Percentiles rank a stretch among this genome's conserved stretches.
Evolutionary conservation across 768 basidiomycete genomes (phyloP).

Genomic region (Termitomyces sp.): DNA sequence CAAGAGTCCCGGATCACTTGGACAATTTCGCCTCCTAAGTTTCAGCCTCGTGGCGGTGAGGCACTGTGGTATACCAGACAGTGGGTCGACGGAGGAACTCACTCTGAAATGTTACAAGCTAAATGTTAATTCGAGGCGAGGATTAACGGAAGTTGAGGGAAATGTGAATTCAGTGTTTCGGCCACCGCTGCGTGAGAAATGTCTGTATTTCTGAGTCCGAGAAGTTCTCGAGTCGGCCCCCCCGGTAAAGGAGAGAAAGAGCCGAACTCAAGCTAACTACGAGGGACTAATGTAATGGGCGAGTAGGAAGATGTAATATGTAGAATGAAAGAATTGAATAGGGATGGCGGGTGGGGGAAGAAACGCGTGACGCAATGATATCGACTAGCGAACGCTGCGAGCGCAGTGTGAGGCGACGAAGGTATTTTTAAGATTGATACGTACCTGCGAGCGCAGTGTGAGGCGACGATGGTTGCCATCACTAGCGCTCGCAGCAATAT

Average conservation of each 20-base stretch:
- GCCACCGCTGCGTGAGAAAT: neutral
- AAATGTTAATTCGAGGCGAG: neutral
- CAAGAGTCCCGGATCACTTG: too few species aligned
- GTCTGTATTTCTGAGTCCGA: neutral
- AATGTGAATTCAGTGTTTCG: neutral
- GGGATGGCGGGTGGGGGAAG: neutral
- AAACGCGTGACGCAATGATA: neutral
- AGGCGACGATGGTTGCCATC: neutral
- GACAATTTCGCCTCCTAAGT: too few species aligned
- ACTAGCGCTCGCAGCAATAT: neutral
- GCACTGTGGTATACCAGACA: too few species aligned
- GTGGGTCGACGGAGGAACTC: too few species aligned
- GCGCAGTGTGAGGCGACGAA: neutral
- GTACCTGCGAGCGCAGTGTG: neutral
- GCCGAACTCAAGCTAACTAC: too few species aligned
- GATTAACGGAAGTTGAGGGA: neutral
- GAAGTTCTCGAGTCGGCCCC: too few species aligned
- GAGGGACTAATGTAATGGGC: too few species aligned
- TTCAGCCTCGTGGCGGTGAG: too few species aligned
- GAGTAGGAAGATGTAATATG: too few species aligned
- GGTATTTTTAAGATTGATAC: neutral
- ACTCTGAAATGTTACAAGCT: too few species aligned
- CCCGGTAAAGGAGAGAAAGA: too few species aligned
- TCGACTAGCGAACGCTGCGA: neutral
- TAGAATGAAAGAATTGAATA: too few species aligned